Base-by-base conservation (phyloP, 208 protist species). In the Leishmania lainsoni region DNA sequence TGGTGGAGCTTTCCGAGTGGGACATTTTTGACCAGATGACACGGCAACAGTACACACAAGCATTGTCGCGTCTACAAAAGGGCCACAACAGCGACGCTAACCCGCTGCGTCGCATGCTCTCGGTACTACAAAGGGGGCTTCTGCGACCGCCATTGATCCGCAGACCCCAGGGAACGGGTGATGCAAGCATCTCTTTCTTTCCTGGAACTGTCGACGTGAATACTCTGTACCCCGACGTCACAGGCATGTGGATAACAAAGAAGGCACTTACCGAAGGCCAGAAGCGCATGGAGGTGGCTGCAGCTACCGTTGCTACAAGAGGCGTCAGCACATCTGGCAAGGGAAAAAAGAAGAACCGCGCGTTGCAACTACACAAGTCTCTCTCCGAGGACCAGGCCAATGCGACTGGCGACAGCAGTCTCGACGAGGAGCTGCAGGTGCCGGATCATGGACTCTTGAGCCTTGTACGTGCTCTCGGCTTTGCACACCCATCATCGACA, bases 61-160 rank as follows among this genome's bases (percentile, higher is more conserved):
- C 63, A 48, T 35, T 81, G 32, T 26, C 1, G 26, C 81, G 81
- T n/a, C 63, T 81, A 20, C 61, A 59, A 10, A 52, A 58, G 6
- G 81, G 81, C 12, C 81, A 85, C 54, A 85, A 81, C 77, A 77
- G 58, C 35, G 77, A 77, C 4, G 81, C 75, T 22, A 85, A 85
- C 71, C 81, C 81, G 39, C 77, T 85, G 59, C 81, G 81, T 26
- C 81, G 81, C 26, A 85, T 75, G 20, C 65, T 81, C 54, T 22
- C 61, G 5, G 72, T 32, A 9, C 35, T 59, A n/a, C 59, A 63
- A n/a, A 10, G 58, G 45, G 65, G 69, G 45, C 42, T 45, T 6
- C 72, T 70, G 12, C 66, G 49, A 9, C 42, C 63, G 1, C 17
- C 72, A n/a, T 71, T n/a, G 52, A 56, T 45, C 22, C 52, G 26